A percentile compares a stretch with the other conserved stretches of the same genome.
These are phyloP conservation scores for Populus tremula DNA, from an alignment of 345 rosid species.

Conservation along the genomic window DNA sequence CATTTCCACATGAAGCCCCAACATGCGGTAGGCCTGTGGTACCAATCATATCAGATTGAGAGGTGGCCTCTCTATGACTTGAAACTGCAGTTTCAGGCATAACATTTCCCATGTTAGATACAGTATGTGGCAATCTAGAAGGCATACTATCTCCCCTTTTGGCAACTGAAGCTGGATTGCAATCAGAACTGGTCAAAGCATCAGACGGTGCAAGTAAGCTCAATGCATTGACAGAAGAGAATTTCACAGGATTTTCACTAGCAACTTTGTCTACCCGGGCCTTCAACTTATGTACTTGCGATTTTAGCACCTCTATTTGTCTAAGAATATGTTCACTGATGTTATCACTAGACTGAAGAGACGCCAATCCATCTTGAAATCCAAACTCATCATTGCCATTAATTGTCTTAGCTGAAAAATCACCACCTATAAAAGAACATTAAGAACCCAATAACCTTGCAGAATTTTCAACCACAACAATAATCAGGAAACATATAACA, in stretches of 20 bases:
- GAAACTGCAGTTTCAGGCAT: conserved; percentile 42
- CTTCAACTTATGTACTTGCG: conserved; percentile 47
- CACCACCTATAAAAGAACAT: conserved; percentile 1
- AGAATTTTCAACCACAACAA: neutral
- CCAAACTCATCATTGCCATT: conserved; percentile 35
- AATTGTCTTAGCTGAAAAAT: conserved; percentile 39
- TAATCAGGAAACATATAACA: neutral
- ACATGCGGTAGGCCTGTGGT: conserved; percentile 21
- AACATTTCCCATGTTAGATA: conserved; percentile 28
- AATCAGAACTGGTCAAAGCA: conserved; percentile 37
- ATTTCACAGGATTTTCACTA: conserved; percentile 54
- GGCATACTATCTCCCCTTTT: conserved; percentile 37
- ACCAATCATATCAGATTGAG: conserved; percentile 37
- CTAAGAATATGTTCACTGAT: conserved; percentile 52
- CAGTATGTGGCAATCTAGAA: conserved; percentile 29
- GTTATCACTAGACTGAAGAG: conserved; percentile 47
- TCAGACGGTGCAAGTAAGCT: conserved; percentile 36
- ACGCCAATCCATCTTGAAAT: conserved; percentile 39
- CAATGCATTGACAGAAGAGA: conserved; percentile 47
- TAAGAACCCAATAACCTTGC: neutral
- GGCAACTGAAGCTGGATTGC: conserved; percentile 33
- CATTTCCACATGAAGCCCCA: conserved; percentile 37
- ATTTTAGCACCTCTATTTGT: conserved; percentile 54
- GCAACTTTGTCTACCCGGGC: conserved; percentile 57
- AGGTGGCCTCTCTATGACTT: conserved; percentile 36